Conservation (phyloP, 169 alveolate species). For the Pseudocohnilembus persalinus region DNA sequence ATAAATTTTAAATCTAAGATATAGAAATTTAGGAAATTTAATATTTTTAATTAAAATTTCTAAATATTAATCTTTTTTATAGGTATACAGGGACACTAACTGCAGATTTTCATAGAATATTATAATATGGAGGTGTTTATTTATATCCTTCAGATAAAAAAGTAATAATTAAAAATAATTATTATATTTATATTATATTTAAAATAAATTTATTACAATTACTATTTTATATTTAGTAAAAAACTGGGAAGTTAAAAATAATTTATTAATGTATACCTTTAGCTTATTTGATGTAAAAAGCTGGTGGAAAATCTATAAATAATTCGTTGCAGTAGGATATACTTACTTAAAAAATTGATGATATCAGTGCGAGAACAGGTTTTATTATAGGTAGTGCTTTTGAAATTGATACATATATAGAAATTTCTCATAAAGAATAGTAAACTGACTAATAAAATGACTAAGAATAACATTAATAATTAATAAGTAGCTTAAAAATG, state of each 20-base stretch:
- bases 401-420: not conserved
- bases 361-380: not conserved
- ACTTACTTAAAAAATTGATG: not conserved
- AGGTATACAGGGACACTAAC: not conserved
- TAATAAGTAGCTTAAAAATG: too few species aligned
- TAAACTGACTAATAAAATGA: too few species aligned
- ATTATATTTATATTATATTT: too few species aligned
- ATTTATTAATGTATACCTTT: not conserved
- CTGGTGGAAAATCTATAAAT: not conserved
- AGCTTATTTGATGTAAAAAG: not conserved
- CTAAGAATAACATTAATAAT: too few species aligned
- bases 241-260: not conserved
- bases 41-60: too few species aligned
- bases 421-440: not conserved
- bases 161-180: too few species aligned
- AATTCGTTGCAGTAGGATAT: not conserved
- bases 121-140: not conserved
- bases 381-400: not conserved
- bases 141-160: not conserved
- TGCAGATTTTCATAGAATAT: not conserved
- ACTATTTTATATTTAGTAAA: not conserved
- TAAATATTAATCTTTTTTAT: too few species aligned
- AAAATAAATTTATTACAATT: too few species aligned
- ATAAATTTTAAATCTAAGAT: too few species aligned
- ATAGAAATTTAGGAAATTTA: not conserved